These are phyloP conservation scores for Fusarium verrucosum DNA, from an alignment of 2,329 filamentous ascomycete genomes.

Conservation along the genomic window DNA sequence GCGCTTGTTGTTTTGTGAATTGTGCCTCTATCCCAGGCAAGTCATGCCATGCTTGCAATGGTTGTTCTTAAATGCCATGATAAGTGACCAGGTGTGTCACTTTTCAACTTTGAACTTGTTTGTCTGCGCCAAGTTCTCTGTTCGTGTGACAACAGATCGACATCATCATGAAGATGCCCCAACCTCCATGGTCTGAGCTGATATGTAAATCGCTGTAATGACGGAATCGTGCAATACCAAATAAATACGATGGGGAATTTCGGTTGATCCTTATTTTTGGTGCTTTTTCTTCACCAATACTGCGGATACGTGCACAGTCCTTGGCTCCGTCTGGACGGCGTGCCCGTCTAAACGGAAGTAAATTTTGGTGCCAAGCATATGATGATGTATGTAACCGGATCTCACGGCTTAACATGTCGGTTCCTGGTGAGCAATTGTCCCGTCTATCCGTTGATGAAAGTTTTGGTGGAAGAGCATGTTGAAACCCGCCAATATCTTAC, in stretches of 20 bases:
- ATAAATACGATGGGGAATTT: conserved; percentile 23
- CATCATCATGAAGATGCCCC: not conserved
- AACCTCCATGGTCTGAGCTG: not conserved
- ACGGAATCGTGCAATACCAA: not conserved
- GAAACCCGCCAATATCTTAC: conserved; percentile 4
- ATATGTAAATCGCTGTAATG: conserved; percentile 8
- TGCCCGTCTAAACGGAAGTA: conserved; percentile 36
- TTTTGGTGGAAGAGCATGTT: not conserved
- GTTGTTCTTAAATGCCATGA: conserved; percentile 1
- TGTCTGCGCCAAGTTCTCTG: not conserved
- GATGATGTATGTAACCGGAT: conserved; percentile 40
- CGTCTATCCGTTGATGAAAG: conserved; percentile 2
- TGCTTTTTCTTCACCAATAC: not conserved
- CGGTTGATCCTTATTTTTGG: conserved; percentile 37
- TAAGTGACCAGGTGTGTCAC: conserved; percentile 10
- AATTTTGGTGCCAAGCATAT: conserved; percentile 35
- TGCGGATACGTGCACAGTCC: conserved; percentile 22
- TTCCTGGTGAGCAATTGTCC: conserved; percentile 1
- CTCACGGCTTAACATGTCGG: conserved; percentile 39
- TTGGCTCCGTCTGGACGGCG: conserved; percentile 35
- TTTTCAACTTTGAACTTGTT: conserved; percentile 7
- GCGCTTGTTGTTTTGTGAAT: not conserved
- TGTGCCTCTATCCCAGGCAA: not conserved
- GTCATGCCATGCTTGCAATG: not conserved
- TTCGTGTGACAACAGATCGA: conserved; percentile 11